Evolutionary conservation across 768 basidiomycete species (phyloP), one percentile per base, ranked within the genome.

Genomic region (Serendipita indica): DNA sequence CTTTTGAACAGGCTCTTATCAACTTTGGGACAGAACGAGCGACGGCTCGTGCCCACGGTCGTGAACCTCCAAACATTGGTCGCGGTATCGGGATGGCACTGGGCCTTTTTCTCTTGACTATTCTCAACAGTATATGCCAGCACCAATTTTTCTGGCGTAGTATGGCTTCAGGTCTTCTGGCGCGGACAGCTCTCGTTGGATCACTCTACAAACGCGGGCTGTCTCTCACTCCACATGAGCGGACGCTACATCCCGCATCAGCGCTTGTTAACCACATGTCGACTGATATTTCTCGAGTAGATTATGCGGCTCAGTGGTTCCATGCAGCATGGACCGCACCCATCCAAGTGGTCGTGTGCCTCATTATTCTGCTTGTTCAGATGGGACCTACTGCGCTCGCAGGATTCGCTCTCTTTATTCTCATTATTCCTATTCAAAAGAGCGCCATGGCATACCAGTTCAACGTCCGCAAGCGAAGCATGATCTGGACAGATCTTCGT

Each of bases 81-180:
- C 69, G 72, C 3, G 84, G 84, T 0, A 71, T 83, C 33, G 82
- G 70, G 13, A 77, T 81, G 77, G 78, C 76, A 28, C 69, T 79
- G 34, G 82, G 77, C 3, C 71, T 82, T 0, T 77, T 78, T 64
- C 68, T 64, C 43, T 62, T 76, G 43, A 79, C 74, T 10, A 72
- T 84, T 57, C 64, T 70, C 13, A 68, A 81, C 0, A 80, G 79
- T 62, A 65, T 88, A 45, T 74, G 74, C 46, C 75, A 80, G 54
- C 82, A 88, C 65, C 83, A 84, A 73, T 86, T 83, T 70, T 86
- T 87, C 72, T 82, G 80, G 75, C 73, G 80, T 39, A 79, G 80
- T 3, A 84, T 84, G 79, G 69, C 73, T 25, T 78, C 79, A 0
- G 86, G 87, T 25, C 76, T 83, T 2, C 71, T 86, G 25, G 76